Base-by-base conservation (phyloP, 352 stramenopile species). In the Globisporangium camurandrum region DNA sequence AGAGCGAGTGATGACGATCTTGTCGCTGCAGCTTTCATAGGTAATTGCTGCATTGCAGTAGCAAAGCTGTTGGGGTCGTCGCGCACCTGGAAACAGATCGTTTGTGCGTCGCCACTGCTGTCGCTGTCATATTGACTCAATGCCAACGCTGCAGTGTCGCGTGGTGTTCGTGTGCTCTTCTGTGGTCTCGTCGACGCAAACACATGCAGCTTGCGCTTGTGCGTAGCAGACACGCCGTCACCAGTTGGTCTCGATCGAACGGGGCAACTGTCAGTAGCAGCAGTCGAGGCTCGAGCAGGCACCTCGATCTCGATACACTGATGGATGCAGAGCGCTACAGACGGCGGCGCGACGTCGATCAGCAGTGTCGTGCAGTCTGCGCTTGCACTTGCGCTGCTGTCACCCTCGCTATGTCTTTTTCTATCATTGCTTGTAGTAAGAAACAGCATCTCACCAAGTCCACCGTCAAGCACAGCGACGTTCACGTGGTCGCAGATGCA, bases 401-500 rank as follows among this genome's bases (percentile, higher is more conserved):
- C n/a, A n/a, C n/a, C n/a, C n/a, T n/a, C n/a, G n/a, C n/a, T n/a
- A n/a, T n/a, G n/a, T n/a, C n/a, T n/a, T n/a, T n/a, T n/a, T n/a
- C n/a, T 46, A 12, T 46, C 59, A 14, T 59, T 43, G 2, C 49
- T 73, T 19, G 64, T 49, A 6, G 67, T 51, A 5, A 88, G 54
- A 41, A 86, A 88, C 10, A 75, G 43, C 45, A 84, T 66, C 43
- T 85, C 71, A 17, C 74, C 66, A 34, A 51, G 40, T 19, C 62
- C 59, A 5, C 43, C 17, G 12, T 69, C 74, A 12, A 84, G 56
- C 1, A 48, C 39, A 3, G 71, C 61, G 27, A 82, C 84, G 10
- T 67, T 66, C 1, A 88, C 58, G 41, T 84, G 69, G 16, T 86
- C 71, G 40, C 71, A 85, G 24, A 88, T 81, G 19, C 53, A 74